Evolutionary conservation across 352 stramenopile species (phyloP).

Genomic region (Elongisporangium senticosum): DNA sequence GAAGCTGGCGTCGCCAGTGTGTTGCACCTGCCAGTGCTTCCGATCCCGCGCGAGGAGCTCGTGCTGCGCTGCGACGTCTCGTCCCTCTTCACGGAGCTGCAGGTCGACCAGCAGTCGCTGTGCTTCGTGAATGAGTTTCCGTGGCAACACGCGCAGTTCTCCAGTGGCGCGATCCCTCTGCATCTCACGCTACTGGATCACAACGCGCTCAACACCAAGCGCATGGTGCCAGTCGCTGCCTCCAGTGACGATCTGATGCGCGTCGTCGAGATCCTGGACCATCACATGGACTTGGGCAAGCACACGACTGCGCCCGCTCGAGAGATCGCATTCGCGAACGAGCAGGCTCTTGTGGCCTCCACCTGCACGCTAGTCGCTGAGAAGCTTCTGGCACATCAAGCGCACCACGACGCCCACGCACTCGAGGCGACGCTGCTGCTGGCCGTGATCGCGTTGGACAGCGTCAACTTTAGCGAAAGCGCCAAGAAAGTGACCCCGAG

Average conservation of each 20-base stretch:
- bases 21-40: conserved; percentile 49
- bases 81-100: conserved; percentile 48
- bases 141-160: conserved; percentile 22
- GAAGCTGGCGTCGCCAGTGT: neutral
- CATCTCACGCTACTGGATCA: conserved; percentile 65
- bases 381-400: conserved; percentile 21
- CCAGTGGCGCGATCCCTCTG: conserved; percentile 8
- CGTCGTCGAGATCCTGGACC: conserved; percentile 73
- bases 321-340: conserved; percentile 67
- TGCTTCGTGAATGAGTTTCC: conserved; percentile 79
- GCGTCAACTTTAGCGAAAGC: conserved; percentile 65
- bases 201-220: conserved; percentile 65
- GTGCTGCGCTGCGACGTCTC: conserved; percentile 61
- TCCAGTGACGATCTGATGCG: conserved; percentile 8
- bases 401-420: conserved; percentile 14
- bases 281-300: conserved; percentile 61
- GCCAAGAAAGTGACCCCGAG: conserved; percentile 75
- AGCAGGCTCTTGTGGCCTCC: conserved; percentile 62
- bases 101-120: conserved; percentile 45
- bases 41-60: conserved; percentile 58
- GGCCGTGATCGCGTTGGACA: conserved; percentile 74
- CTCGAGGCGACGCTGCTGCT: conserved; percentile 70
- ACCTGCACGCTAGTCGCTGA: conserved; percentile 80
- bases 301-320: conserved; percentile 30
- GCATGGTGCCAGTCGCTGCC: conserved; percentile 15